Evolutionary conservation across 2,329 filamentous ascomycete genomes (phyloP), one percentile per base, ranked within the genome.

Genomic region (Cladosporium sp.): DNA sequence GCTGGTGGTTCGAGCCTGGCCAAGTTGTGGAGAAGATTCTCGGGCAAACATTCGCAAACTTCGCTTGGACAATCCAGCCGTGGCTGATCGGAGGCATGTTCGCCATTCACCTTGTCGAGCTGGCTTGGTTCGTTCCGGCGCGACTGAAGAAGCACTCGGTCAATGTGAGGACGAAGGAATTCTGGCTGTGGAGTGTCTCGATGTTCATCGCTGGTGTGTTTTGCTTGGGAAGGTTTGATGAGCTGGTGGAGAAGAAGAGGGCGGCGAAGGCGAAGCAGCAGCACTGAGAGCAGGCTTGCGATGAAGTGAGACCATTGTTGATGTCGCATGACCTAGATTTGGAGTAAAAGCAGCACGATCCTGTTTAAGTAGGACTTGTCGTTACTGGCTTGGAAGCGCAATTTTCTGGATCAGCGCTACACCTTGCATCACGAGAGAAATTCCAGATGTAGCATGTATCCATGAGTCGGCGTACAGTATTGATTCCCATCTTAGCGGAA

Each of bases 71-170:
- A 75, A 77, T 91, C 1, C 87, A 89, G 68, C 84, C 84, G 58
- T 74, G 79, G 16, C 79, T 94, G 50, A 80, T 90, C 63, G 71
- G 80, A 23, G 80, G 85, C 0, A 85, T 93, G 65, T 3, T 92
- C 1, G 80, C 73, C 0, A 84, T 92, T 14, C 94, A 97, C 77
- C 26, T 82, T 0, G 66, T 77, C 3, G 94, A 97, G 80, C 78
- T 83, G n/a, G 78, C 78, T 53, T 65, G 78, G 28, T 80, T 88
- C 76, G 78, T 78, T 7, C 68, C 75, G 14, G 77, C 72, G 62
- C 80, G 81, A 68, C 73, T 88, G 74, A 75, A 74, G 64, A 83
- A 76, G 67, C 81, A 88, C 76, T 81, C 81, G n/a, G 80, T 88
- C 59, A 80, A 80, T 29, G 67, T 80, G 46, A 75, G 81, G 26